phyloP scores from a whole-genome alignment of 83 land plant genomes.

The Thuja plicata region DNA sequence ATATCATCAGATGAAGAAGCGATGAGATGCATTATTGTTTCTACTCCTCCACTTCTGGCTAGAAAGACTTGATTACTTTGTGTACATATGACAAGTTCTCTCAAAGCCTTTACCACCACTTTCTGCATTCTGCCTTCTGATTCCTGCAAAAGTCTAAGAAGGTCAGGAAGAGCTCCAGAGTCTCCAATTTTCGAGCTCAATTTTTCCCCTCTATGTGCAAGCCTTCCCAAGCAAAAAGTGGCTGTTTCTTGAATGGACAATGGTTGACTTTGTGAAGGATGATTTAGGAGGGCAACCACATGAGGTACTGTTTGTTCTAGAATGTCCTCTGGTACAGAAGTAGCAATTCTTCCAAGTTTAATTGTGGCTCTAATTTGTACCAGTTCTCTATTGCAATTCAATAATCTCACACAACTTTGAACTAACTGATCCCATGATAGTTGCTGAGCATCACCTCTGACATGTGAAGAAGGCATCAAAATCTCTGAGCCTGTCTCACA shows the following conservation, averaged over 20 bases:
- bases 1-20: slow-evolving; percentile 6
- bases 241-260: slow-evolving; percentile 27
- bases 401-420: neutral
- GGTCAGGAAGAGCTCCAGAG: slow-evolving; percentile 27
- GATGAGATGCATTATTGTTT: slow-evolving; percentile 23
- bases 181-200: slow-evolving; percentile 23
- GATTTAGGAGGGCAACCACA: slow-evolving; percentile 14
- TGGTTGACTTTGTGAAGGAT: neutral
- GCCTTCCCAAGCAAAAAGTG: slow-evolving; percentile 26
- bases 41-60: slow-evolving; percentile 26
- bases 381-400: neutral
- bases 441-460: neutral
- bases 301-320: slow-evolving; percentile 13
- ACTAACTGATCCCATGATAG: slow-evolving; percentile 14
- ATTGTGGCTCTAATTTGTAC: slow-evolving; percentile 20
- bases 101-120: slow-evolving; percentile 22
- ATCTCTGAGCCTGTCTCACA: neutral
- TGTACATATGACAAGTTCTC: slow-evolving; percentile 26
- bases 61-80: slow-evolving; percentile 20
- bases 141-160: slow-evolving; percentile 20
- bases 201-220: slow-evolving; percentile 25
- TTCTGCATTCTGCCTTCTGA: slow-evolving; percentile 22
- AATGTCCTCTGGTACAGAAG: slow-evolving; percentile 6
- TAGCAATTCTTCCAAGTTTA: slow-evolving; percentile 17
- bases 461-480: neutral